Evolutionary conservation across 768 basidiomycete species (phyloP), one percentile per base, ranked within the genome.

Genomic region (Calocybe indica): DNA sequence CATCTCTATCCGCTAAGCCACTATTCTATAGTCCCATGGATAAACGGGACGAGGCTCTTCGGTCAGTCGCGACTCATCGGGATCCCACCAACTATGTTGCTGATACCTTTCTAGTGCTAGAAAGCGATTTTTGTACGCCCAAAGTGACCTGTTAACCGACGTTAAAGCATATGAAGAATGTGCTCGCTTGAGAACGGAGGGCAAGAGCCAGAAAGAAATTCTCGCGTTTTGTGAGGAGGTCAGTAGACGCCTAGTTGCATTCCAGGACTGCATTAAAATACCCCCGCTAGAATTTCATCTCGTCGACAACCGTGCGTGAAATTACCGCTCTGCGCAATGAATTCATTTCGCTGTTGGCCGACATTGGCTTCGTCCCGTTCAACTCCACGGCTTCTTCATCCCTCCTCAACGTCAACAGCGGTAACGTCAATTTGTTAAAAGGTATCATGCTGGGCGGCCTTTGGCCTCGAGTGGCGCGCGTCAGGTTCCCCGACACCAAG

Each of bases 71-170:
- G 31, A 6, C 12, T 30, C 5, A 43, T 45, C 7, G 12, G 11
- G 13, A 35, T 42, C 35, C 37, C 33, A 33, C 10, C 29, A 10
- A 30, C 45, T 29, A 15, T 8, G 5, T 49, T 5, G n/a, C 12
- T 15, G 14, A 31, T 32, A 11, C 30, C 46, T 32, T 46, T 34
- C 11, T 58, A 94, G 90, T 55, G 90, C 92, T 7, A 78, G 85
- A 48, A 71, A 72, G 42, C 75, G 73, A 13, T 95, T 96, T 53
- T 67, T 77, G 9, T 75, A 72, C 10, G 83, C 73, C 32, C 81
- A 83, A 46, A 93, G 91, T 51, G 94, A 97, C 59, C 72, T 96
- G 1, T 69, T 96, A 41, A 93, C 92, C 0, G 89, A 92, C 52
- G 72, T 82, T 11, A 72, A 78, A 39, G 92, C 90, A 1, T 94